Base-by-base conservation (phyloP, 352 stramenopile species). In the Pythium phragmitis region DNA sequence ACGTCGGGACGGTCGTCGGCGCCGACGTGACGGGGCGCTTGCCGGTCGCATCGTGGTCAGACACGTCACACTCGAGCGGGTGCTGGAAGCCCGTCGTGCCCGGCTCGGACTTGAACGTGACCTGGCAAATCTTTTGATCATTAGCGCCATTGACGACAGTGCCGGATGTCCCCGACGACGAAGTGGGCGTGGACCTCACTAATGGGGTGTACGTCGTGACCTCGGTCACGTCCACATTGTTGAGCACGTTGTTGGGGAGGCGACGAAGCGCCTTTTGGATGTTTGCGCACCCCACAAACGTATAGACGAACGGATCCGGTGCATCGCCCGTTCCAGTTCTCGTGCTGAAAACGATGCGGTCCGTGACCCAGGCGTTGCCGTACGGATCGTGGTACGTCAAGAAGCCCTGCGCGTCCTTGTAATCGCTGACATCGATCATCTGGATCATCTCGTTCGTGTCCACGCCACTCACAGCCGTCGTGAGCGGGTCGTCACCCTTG, bases 401-500 rank as follows among this genome's bases (percentile, higher is more conserved):
- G 52, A 80, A 91, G 0, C 68, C 55, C 55, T 67, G 23, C 2
- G 70, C 33, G 0, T 33, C 12, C 1, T 52, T 43, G 0, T 56
- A 46, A 3, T 71, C 26, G 7, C 65, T 23, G 33, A 88, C 69
- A 0, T 65, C 66, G 33, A 88, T 75, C 0, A 59, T 69, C 63
- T 94, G 85, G 0, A 73, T 26, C 80, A 91, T 91, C 34, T 87
- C 75, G n/a, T 49, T 60, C 55, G 33, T 46, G 33, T 62, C 41
- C 19, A 54, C 42, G 19, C 42, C 19, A 43, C 23, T 47, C 9
- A 46, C 42, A 7, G 30, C 34, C n/a, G 60, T 61, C 4, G 85
- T 94, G n/a, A 88, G 53, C 36, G 82, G 82, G 48, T 94, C 85
- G 65, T 96, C 91, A 42, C 88, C 89, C 61, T 87, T 88, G 49